Evolutionary conservation across 2,329 filamentous ascomycete species (phyloP).

Genomic region (Hymenoscyphus linearis): DNA sequence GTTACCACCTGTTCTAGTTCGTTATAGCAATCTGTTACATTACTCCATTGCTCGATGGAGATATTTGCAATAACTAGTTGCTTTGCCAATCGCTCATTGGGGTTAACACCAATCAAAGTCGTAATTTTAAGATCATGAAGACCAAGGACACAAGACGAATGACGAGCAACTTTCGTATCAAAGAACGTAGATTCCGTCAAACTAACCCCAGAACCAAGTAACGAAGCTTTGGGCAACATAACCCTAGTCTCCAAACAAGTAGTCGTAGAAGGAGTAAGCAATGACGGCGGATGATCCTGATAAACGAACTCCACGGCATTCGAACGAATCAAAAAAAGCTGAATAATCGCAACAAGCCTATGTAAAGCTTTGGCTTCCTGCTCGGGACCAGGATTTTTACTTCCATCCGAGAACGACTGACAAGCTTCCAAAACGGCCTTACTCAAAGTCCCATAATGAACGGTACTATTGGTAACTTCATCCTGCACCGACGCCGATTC

Average conservation of each 20-base stretch:
- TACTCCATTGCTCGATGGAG: conserved; percentile 46
- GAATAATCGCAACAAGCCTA: neutral
- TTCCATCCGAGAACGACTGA: conserved; percentile 8
- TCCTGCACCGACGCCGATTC: conserved; percentile 53
- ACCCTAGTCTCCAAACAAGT: conserved; percentile 48
- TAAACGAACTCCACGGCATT: neutral
- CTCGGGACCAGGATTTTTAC: neutral
- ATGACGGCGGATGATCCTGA: conserved; percentile 9
- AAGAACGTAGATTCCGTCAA: conserved; percentile 41
- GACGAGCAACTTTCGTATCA: conserved; percentile 18
- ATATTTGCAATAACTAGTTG: conserved; percentile 62
- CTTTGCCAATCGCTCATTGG: conserved; percentile 60
- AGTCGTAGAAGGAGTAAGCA: conserved; percentile 36
- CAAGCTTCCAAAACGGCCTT: conserved; percentile 52
- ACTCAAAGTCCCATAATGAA: conserved; percentile 69
- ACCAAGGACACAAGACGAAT: conserved; percentile 27
- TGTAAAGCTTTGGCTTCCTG: neutral
- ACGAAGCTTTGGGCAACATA: conserved; percentile 61
- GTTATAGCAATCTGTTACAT: conserved; percentile 46
- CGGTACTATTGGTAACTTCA: conserved; percentile 60
- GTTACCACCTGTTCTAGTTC: conserved; percentile 51
- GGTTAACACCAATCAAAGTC: conserved; percentile 66
- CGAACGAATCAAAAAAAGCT: neutral
- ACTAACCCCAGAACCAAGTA: conserved; percentile 54
- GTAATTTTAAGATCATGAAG: conserved; percentile 57